Conservation (phyloP, 768 basidiomycete genomes). For the Brasilioporus rufonigricans region DNA sequence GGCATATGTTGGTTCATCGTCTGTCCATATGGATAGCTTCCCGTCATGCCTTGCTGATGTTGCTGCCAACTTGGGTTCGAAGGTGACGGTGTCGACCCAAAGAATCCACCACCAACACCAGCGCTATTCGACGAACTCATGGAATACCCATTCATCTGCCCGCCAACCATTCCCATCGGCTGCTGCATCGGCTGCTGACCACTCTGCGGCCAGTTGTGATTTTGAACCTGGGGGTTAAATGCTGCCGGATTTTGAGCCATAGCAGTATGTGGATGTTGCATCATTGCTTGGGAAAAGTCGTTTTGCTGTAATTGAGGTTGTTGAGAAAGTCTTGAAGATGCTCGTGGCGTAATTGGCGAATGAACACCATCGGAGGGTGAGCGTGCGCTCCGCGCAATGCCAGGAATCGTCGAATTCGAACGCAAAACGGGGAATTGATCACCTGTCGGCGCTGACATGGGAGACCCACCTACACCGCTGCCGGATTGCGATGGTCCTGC, state of each 20-base stretch:
- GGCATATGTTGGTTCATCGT: slow-evolving; percentile 21
- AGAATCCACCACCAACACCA: slow-evolving; percentile 22
- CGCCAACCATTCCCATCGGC: slow-evolving; percentile 33
- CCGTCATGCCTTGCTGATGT: slow-evolving; percentile 25
- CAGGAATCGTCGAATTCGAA: slow-evolving; percentile 63
- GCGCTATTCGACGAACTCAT: slow-evolving; percentile 40
- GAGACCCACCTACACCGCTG: slow-evolving; percentile 36
- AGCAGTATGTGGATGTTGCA: slow-evolving; percentile 35
- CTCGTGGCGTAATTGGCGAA: slow-evolving; percentile 42
- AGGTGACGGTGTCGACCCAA: slow-evolving; percentile 24
- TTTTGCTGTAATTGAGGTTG: slow-evolving; percentile 51
- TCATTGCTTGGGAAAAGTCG: slow-evolving; percentile 37
- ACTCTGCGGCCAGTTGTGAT: slow-evolving; percentile 49
- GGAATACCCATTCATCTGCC: slow-evolving; percentile 35
- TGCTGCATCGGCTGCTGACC: slow-evolving; percentile 53
- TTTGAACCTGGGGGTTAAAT: slow-evolving; percentile 37
- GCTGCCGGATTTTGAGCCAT: slow-evolving; percentile 28
- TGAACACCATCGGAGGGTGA: slow-evolving; percentile 67
- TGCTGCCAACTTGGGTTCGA: slow-evolving; percentile 31
- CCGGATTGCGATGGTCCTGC: slow-evolving; percentile 36
- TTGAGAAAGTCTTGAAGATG: slow-evolving; percentile 34
- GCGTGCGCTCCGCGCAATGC: slow-evolving; percentile 71
- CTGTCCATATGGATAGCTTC: slow-evolving; percentile 30
- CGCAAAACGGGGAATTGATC: slow-evolving; percentile 49
- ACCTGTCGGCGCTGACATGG: slow-evolving; percentile 39